These are phyloP conservation scores for Sugiyamaella boreocaroliniensis DNA, from an alignment of 805 yeast genomes.

Conservation along the genomic window DNA sequence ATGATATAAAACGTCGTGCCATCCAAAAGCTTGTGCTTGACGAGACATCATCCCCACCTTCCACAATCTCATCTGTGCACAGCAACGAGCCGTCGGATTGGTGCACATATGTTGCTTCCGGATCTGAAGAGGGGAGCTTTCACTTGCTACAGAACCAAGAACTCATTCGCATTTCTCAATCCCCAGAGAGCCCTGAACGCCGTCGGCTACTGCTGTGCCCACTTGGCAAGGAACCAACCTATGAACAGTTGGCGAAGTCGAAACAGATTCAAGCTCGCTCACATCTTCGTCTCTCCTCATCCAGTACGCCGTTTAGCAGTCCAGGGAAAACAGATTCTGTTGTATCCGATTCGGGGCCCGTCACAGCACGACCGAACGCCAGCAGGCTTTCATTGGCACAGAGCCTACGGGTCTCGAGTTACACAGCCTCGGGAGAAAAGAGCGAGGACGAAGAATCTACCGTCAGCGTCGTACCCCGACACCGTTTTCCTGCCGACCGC, in stretches of 20 bases:
- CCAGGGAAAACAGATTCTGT: neutral
- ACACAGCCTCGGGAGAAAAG: neutral
- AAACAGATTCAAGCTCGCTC: constrained; percentile 17
- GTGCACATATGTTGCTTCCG: constrained; percentile 48
- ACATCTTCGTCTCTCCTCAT: neutral
- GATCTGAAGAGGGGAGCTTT: constrained; percentile 41
- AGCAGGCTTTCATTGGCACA: neutral
- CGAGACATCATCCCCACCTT: constrained; percentile 11
- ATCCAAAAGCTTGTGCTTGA: constrained; percentile 42
- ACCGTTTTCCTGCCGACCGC: constrained; percentile 2
- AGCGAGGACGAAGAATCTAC: neutral
- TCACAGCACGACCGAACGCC: neutral
- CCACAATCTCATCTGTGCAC: neutral
- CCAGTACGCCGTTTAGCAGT: neutral
- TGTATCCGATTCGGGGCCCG: neutral
- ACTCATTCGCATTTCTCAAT: constrained; percentile 74
- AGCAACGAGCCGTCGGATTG: constrained; percentile 22
- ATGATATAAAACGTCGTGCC: constrained; percentile 64
- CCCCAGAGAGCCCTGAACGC: constrained; percentile 63
- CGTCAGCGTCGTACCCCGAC: constrained; percentile 6
- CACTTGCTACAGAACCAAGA: constrained; percentile 63
- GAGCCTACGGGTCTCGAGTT: neutral
- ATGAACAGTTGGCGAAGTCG: constrained; percentile 25
- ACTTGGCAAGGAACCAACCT: constrained; percentile 51
- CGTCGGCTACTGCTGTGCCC: constrained; percentile 65